Evolutionary conservation across 2,329 filamentous ascomycete genomes (phyloP), one percentile per base, ranked within the genome.

Genomic region (Cytospora piceae): DNA sequence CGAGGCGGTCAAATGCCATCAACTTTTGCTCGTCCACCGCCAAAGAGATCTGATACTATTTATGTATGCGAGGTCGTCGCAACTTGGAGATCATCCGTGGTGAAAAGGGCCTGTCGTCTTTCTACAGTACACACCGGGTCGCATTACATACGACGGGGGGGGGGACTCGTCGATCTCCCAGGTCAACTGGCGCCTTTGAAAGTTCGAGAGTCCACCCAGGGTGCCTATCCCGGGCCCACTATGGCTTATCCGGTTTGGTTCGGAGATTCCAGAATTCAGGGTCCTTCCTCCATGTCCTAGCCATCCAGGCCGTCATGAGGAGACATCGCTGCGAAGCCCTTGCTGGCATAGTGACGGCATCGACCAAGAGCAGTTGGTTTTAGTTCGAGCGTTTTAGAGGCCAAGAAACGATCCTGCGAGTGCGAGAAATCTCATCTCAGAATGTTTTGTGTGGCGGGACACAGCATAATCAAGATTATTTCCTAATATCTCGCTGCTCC

Each of bases 21-120:
- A 8, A 4, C 8, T 8, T 22, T 20, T 49, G 46, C 46, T 22
- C 9, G n/a, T 49, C 52, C 60, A 51, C 34, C 39, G 22, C 34
- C 24, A 49, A 14, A 5, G 32, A 54, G 39, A 52, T 22, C 46
- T 14, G 34, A 17, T 42, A 49, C 22, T 57, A 58, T 46, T 67
- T 57, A 62, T 53, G 32, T 20, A 62, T 65, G 54, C 62, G 62
- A 56, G 63, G 65, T 65, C 63, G 65, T 58, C 65, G 65, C 58
- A 59, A 67, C 58, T 67, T 54, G 58, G 54, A 53, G 61, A 52
- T 58, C 42, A 61, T 64, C 63, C 58, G 52, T 42, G 57, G 58
- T 42, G 61, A 29, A 39, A 55, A 67, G 55, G 55, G 58, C 54
- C 51, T 62, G 58, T 54, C 66, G 49, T 37, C n/a, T 62, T 58